Percentiles rank a stretch among this genome's conserved stretches.
Conservation (phyloP, 1,284 basidiomycete genomes). For the Microbotryum lychnidis-dioicae region DNA sequence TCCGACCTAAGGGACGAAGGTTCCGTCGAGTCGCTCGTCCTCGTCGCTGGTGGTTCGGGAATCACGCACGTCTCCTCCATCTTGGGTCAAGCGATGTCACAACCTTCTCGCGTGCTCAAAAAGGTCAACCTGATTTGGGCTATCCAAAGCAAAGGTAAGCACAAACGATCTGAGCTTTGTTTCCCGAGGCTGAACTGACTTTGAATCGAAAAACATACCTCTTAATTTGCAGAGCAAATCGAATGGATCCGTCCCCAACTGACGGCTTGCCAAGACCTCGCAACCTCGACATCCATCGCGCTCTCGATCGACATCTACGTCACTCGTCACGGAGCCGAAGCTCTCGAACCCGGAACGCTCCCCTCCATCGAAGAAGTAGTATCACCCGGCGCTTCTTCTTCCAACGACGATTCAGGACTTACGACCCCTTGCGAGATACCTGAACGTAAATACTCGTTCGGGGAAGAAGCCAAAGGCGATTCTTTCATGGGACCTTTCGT, state of each 20-base stretch:
- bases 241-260: constrained; percentile 15
- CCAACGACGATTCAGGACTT: background rate
- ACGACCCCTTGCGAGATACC: constrained; percentile 1
- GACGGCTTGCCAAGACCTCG: background rate
- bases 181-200: background rate
- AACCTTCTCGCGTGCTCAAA: background rate
- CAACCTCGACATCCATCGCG: constrained; percentile 3
- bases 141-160: constrained; percentile 9
- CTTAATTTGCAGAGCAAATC: constrained; percentile 8
- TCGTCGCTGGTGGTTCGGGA: constrained; percentile 22
- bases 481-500: too few relatives aligned
- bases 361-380: background rate
- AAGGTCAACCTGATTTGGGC: constrained; percentile 27
- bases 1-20: background rate
- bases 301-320: constrained; percentile 17
- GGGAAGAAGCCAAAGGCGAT: too few relatives aligned
- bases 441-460: background rate
- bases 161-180: too few relatives aligned
- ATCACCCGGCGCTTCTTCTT: background rate
- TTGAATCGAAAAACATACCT: too few relatives aligned
- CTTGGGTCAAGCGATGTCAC: background rate
- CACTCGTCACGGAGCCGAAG: constrained; percentile 6
- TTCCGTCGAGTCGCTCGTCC: constrained; percentile 12
- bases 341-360: too few relatives aligned
- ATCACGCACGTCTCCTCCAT: constrained; percentile 15